Base-by-base conservation (phyloP, 2,329 filamentous ascomycete genomes). In the Penicillium sp. region DNA sequence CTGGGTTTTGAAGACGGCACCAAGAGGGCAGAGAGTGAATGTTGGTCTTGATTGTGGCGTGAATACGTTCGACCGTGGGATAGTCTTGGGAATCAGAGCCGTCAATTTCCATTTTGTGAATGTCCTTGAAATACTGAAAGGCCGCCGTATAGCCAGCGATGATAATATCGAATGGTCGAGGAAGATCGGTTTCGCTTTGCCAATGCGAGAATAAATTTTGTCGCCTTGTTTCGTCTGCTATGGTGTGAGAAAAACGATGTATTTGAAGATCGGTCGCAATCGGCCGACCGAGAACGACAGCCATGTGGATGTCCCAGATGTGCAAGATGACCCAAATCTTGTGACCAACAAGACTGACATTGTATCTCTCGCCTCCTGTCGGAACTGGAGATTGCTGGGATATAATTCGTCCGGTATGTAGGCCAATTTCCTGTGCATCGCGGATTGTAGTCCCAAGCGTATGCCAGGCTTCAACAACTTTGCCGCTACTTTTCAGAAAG, bases 281-380 rank as follows among this genome's bases (percentile, higher is more conserved):
- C 21, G 58, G 60, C 45, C 60, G 48, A 13, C 58, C 56, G 22
- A 62, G 58, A 43, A 62, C 58, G 16, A 61, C 60, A 34, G 54
- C 60, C 60, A 62, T 62, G 39, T 62, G 60, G 11, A 56, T 14
- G 39, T 62, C 60, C 60, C 60, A 62, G 22, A 60, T 60, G 51
- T 62, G 58, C 47, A 62, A 48, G 14, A 62, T 36, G 9, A 59
- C 45, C 58, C 60, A 62, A 29, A 60, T 21, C 44, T 34, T 54
- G 43, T 59, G 53, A 11, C 48, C 54, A 11, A 45, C 31, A 21
- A 48, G 14, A 38, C 48, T 52, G 39, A 9, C 14, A 32, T 29
- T 5, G 5, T 27, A 6, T 27, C 3, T 8, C 8, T 27, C 24
- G 4, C 4, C 5, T 8, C 8, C 29, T 21, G 24, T 13, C 22